Base-by-base conservation (phyloP, 2,329 filamentous ascomycete species). In the Trichoderma arundinaceum region DNA sequence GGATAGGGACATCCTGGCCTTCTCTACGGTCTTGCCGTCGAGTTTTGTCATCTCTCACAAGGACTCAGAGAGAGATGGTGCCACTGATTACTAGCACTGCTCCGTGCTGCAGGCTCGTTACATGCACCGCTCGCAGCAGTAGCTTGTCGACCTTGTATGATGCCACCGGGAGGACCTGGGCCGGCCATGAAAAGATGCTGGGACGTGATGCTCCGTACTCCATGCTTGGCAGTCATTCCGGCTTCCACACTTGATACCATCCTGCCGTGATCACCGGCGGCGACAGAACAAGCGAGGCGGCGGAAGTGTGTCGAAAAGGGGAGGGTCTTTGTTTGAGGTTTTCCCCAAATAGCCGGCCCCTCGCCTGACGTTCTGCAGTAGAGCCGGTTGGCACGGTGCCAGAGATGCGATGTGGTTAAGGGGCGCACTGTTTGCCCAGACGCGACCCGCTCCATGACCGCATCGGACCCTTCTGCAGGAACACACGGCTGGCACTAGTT, bases 381-480 rank as follows among this genome's bases (percentile, higher is more conserved):
- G 53, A 49, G 41, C 28, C 17, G 32, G 52, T 38, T n/a, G 46
- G 28, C 17, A 54, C 38, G 33, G 61, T 54, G 15, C 58, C 17
- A 19, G 22, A 17, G 38, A 19, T n/a, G 13, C n/a, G 13, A 51
- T 28, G 19, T 8, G 17, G 44, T 44, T 35, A 65, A 56, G 66
- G 61, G 66, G 61, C 62, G 41, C 53, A 61, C 60, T 64, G 66
- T 64, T 46, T 38, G 19, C 44, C 39, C 38, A 33, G 52, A 38
- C 51, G 41, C 38, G 58, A 51, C 54, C 65, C 67, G 57, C 65
- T 52, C 22, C 54, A 66, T 61, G 54, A 61, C 60, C 65, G 39
- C 64, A 64, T 64, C 57, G 59, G 33, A 60, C 54, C 22, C 67
- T 69, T 69, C 63, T 66, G 67, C 68, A 68, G 68, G 64, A 68